Base-by-base conservation (phyloP, 2,329 filamentous ascomycete genomes). In the Capronia americana region DNA sequence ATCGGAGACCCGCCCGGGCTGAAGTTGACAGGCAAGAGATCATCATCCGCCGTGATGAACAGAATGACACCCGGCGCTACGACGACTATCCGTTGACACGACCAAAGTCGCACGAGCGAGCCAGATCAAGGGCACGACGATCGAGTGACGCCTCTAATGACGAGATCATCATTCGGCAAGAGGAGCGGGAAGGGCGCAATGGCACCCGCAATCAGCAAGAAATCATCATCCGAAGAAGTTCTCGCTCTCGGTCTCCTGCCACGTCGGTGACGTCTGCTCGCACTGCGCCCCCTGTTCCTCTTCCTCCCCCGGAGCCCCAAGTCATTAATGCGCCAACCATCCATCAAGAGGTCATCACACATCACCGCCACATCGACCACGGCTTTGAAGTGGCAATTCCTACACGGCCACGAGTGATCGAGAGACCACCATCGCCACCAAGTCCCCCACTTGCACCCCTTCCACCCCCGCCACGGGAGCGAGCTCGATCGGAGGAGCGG, bases 331-430 rank as follows among this genome's bases (percentile, higher is more conserved):
- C 89, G 23, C 92, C 92, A 38, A 90, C 90, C 0, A 92, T 96
- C 72, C 91, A 94, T 78, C 88, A 94, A 74, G 92, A 97, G 75
- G 88, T 96, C 65, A 93, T 96, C 71, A 96, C 92, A 0, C 92
- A 95, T 79, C 94, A 95, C 76, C 86, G 89, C 65, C 91, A 94
- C 75, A 90, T 96, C 72, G 91, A 96, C 75, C 92, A 96, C 79
- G 93, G 91, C 92, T 73, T 69, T 54, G 71, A 73, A 57, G 62
- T 73, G 23, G 48, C 62, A 5, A 64, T 70, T 44, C 63, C 68
- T 14, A 63, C 72, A 82, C 76, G 87, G 77, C 38, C 65, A 46
- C 59, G 65, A n/a, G 63, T 60, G 24, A 63, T 63, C 41, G 68
- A 61, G 24, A 57, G 56, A 14, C 64, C 80, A 26, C 82, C 81